Conservation (phyloP, 2,329 filamentous ascomycete species). For the Aureobasidium pullulans region DNA sequence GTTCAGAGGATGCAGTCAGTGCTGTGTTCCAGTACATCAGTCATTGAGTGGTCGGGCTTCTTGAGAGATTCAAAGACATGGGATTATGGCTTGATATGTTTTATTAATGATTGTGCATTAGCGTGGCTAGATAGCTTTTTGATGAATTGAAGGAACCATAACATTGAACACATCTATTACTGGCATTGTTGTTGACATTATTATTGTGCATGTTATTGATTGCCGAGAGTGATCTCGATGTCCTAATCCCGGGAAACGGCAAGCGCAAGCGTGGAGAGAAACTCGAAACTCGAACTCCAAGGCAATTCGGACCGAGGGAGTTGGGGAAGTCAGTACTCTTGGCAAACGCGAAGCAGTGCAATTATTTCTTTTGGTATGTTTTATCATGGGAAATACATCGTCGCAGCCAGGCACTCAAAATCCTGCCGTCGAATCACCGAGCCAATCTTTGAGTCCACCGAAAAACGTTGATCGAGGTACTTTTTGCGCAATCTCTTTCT, state of each 20-base stretch:
- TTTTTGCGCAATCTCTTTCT: neutral
- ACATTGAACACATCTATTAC: neutral
- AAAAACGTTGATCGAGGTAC: neutral
- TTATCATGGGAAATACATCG: conserved; percentile 1
- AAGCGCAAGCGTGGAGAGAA: neutral
- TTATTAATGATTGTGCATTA: neutral
- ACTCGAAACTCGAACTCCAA: neutral
- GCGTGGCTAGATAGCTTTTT: conserved; percentile 2
- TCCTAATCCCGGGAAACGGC: neutral
- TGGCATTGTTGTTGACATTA: neutral
- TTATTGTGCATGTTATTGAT: too few relatives aligned
- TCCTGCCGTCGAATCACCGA: neutral
- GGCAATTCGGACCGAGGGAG: neutral
- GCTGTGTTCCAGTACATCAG: conserved; percentile 99
- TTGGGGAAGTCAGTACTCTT: neutral
- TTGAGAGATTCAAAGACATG: neutral
- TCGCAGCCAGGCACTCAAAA: conserved; percentile 3
- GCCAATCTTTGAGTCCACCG: neutral
- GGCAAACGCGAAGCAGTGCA: conserved; percentile 2
- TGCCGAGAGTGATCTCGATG: too few relatives aligned
- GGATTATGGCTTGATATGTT: neutral
- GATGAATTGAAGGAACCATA: neutral
- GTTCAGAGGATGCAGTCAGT: conserved; percentile 69
- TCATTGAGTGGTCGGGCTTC: conserved; percentile 46
- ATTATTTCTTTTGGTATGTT: conserved; percentile 1